Evolutionary conservation across 108 stramenopile species (phyloP), one percentile per base, ranked within the genome.

Genomic region (Skeletonema tropicum): DNA sequence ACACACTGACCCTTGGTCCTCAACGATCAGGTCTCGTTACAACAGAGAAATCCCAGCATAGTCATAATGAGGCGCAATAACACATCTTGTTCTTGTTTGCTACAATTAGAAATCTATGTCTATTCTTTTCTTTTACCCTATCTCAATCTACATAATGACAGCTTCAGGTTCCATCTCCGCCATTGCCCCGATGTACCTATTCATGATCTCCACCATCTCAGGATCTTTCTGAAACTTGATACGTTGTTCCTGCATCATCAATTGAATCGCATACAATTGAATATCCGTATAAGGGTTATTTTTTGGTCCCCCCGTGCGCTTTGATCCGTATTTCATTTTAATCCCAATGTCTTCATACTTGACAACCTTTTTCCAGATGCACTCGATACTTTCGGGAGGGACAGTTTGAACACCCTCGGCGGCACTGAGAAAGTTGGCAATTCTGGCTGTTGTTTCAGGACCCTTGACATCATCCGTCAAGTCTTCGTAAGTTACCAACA

Each of bases 331-430:
- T 6, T 55, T 21, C 21, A 55, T 1, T 0, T 7, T 23, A 32
- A 62, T 39, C 17, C 25, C 64, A 41, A 33, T 41, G n/a, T 64
- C 64, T 41, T 64, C 39, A 39, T 64, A 64, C 23, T 64, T 64
- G n/a, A 64, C 64, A 25, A 64, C 64, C 25, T 36, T 39, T 23
- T 64, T 41, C 64, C 64, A 64, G 25, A 64, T 23, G 39, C 64
- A 64, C 1, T 17, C 3, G 19, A 64, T 64, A 12, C 14, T 23
- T 45, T 64, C 64, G n/a, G 25, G 32, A 21, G 38, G 25, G 15
- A 41, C 39, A 39, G 64, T 36, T 38, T 64, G 31, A 6, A 64
- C 64, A 9, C 64, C 64, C 4, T 64, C 64, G 12, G 64, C 39
- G 6, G 17, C 7, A 23, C 7, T 2, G 3, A 64, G 39, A 21